Conservation (phyloP, 768 basidiomycete species). For the Scleroderma bovista region DNA sequence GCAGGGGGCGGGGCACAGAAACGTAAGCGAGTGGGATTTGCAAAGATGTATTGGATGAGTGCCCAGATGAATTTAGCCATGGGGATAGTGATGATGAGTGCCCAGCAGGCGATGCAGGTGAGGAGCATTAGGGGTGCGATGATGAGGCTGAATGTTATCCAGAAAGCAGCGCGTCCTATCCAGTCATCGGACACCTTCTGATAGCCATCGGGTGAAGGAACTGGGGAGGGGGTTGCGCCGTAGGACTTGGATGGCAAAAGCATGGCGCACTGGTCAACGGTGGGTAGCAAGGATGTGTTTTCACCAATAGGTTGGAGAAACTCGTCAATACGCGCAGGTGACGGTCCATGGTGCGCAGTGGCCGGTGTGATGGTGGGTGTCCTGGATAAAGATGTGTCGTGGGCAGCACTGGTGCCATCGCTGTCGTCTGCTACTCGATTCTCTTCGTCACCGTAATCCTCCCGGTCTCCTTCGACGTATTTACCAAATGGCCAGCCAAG, state of each 20-base stretch:
- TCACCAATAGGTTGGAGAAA: constrained; percentile 33
- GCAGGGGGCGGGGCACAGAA: constrained; percentile 86
- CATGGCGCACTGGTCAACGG: constrained; percentile 25
- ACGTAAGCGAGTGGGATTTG: constrained; percentile 77
- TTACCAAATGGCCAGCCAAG: constrained; percentile 98
- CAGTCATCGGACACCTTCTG: constrained; percentile 35
- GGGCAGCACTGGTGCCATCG: constrained; percentile 13
- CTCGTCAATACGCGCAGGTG: constrained; percentile 3
- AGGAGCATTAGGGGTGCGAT: constrained; percentile 87
- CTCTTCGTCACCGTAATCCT: constrained; percentile 37
- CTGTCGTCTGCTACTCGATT: constrained; percentile 22
- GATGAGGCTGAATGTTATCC: constrained; percentile 67
- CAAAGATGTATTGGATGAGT: constrained; percentile 76
- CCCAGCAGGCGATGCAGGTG: constrained; percentile 92
- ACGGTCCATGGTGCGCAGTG: constrained; percentile 19
- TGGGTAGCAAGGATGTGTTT: constrained; percentile 40
- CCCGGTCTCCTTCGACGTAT: constrained; percentile 83
- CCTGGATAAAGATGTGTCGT: constrained; percentile 36
- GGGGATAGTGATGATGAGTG: constrained; percentile 89
- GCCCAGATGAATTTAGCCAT: constrained; percentile 98
- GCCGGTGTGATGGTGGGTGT: constrained; percentile 41
- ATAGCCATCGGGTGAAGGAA: constrained; percentile 15
- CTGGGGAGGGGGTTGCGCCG: constrained; percentile 47
- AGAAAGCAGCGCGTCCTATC: constrained; percentile 76
- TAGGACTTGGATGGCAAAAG: constrained; percentile 57